Evolutionary conservation across 129 eudicot genomes (phyloP).

Genomic region (Smallanthus sonchifolius): DNA sequence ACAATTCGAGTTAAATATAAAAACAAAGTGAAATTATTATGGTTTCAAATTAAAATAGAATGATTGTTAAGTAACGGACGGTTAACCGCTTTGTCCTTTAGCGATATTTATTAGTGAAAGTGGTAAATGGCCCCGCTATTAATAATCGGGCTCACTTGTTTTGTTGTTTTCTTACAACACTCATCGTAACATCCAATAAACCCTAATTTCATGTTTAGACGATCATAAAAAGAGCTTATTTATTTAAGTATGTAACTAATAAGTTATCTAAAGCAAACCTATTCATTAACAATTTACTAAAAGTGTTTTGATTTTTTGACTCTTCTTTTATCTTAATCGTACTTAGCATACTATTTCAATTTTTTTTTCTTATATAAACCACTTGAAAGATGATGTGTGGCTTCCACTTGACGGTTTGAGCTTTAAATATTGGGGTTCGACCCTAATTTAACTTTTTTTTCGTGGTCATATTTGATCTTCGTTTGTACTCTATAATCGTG

Average conservation of each 20-base stretch:
- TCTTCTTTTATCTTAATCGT: not conserved
- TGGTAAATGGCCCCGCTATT: not conserved
- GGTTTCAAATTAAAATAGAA: not conserved
- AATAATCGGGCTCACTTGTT: not conserved
- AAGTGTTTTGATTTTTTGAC: too few relatives aligned
- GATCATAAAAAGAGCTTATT: too few relatives aligned
- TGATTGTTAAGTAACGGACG: constrained; percentile 7
- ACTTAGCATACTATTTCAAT: not conserved
- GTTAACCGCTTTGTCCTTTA: constrained; percentile 23
- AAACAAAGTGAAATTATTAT: too few relatives aligned
- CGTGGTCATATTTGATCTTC: too few relatives aligned
- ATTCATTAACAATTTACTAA: not conserved
- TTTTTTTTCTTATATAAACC: not conserved
- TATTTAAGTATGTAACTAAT: too few relatives aligned
- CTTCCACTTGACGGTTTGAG: not conserved
- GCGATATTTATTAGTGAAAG: constrained; percentile 20
- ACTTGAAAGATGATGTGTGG: not conserved
- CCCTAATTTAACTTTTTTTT: too few relatives aligned
- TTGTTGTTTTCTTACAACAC: constrained; percentile 26
- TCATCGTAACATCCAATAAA: not conserved
- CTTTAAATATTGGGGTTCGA: too few relatives aligned
- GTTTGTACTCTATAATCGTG: too few relatives aligned
- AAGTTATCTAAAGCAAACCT: not conserved
- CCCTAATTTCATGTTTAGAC: too few relatives aligned
- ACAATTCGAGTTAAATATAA: too few relatives aligned